Percentiles rank a stretch among this genome's conserved stretches.
These are phyloP conservation scores for Saitozyma sp. DNA, from an alignment of 768 basidiomycete species.

Conservation along the genomic window DNA sequence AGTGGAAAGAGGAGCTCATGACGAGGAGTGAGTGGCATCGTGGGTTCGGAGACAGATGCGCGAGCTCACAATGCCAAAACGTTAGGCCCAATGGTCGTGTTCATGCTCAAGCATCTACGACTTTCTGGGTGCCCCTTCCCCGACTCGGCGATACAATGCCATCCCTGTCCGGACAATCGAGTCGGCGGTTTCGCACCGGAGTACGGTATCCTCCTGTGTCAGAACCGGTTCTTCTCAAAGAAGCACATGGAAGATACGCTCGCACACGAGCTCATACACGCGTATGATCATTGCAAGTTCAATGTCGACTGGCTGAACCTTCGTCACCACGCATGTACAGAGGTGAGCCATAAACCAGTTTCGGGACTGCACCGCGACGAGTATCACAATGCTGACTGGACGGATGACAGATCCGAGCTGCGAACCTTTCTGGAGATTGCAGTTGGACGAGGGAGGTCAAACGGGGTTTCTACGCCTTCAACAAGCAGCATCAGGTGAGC, in stretches of 20 bases:
- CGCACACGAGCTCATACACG: slow-evolving; percentile 88
- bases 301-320: slow-evolving; percentile 88
- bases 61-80: slow-evolving; percentile 1
- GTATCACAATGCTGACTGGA: background rate
- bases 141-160: slow-evolving; percentile 73
- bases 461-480: slow-evolving; percentile 73
- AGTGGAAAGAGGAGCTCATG: slow-evolving; percentile 69
- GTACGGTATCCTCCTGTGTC: slow-evolving; percentile 77
- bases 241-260: slow-evolving; percentile 91
- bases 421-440: slow-evolving; percentile 91
- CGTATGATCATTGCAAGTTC: slow-evolving; percentile 94
- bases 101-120: slow-evolving; percentile 88
- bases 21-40: slow-evolving; percentile 62
- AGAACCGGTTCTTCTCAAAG: slow-evolving; percentile 76
- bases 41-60: background rate
- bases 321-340: slow-evolving; percentile 92
- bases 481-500: slow-evolving; percentile 89
- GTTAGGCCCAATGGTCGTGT: slow-evolving; percentile 77
- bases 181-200: slow-evolving; percentile 82
- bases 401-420: slow-evolving; percentile 78
- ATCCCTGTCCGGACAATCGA: slow-evolving; percentile 70
- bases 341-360: slow-evolving; percentile 61
- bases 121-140: slow-evolving; percentile 71
- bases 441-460: slow-evolving; percentile 75
- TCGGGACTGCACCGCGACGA: no score